A percentile compares a stretch with the other conserved stretches of the same genome.
Evolutionary conservation across 805 yeast species (phyloP).

Genomic region (Suhomyces prunicola): DNA sequence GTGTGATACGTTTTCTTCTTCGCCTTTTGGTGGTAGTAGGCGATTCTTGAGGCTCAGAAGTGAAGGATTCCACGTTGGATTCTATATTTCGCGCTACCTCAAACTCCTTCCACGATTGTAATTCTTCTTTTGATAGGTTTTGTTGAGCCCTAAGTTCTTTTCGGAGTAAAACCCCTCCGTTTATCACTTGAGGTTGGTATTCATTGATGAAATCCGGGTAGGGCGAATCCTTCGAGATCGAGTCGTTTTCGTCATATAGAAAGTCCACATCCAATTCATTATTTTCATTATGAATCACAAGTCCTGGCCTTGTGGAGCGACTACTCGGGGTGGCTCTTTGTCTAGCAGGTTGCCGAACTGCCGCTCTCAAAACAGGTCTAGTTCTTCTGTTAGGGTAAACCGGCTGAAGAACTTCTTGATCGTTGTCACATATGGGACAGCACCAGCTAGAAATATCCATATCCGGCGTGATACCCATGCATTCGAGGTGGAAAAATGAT

Average conservation of each 20-base stretch:
- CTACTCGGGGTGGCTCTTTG: neutral
- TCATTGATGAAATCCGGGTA: neutral
- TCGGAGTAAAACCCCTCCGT: constrained; percentile 39
- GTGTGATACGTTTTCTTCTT: constrained; percentile 13
- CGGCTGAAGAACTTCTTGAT: constrained; percentile 26
- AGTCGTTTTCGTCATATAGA: constrained; percentile 15
- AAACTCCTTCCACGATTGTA: constrained; percentile 35
- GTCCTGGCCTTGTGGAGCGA: constrained; percentile 9
- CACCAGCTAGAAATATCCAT: constrained; percentile 29
- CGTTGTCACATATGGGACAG: constrained; percentile 51
- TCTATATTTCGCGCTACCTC: constrained; percentile 24
- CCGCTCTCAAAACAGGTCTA: neutral
- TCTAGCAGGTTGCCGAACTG: neutral
- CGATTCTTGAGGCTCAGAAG: neutral
- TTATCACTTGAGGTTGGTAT: constrained; percentile 17
- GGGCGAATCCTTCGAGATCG: neutral
- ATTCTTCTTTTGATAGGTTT: constrained; percentile 32
- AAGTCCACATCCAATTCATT: constrained; percentile 31
- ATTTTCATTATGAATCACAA: constrained; percentile 28
- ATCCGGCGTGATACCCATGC: constrained; percentile 31
- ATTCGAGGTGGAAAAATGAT: constrained; percentile 37
- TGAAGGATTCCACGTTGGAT: neutral
- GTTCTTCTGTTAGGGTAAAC: neutral
- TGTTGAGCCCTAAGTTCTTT: constrained; percentile 29
- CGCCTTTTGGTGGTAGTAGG: constrained; percentile 9